Evolutionary conservation across 352 stramenopile genomes (phyloP), one percentile per base, ranked within the genome.

Genomic region (Pythium aristosporum): DNA sequence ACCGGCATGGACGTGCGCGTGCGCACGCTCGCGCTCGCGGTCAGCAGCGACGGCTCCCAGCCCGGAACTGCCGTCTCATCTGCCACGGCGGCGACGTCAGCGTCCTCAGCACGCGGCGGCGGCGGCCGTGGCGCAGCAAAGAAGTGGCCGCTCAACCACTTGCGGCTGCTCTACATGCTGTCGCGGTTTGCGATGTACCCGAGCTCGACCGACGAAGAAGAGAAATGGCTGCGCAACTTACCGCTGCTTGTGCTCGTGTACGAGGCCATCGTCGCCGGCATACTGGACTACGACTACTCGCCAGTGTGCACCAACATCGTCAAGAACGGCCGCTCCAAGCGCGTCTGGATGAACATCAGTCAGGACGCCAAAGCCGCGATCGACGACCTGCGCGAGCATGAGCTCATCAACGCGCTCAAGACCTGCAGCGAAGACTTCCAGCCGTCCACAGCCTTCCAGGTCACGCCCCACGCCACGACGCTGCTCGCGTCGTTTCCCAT

Each of bases 251-350:
- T 99, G 55, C 83, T 99, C 41, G 87, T 99, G 34, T 99, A 99
- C 76, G 96, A 99, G 57, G 96, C 92, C 5, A 97, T 99, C 55
- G 92, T 98, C 28, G 75, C 89, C 47, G 82, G 94, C 46, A 84
- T 98, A 1, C 62, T 99, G 23, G 90, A 99, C 67, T 99, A 97
- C 69, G 96, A 99, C 75, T 99, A 99, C 73, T 97, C 96, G 47
- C 96, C 96, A 12, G 89, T 98, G 58, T 98, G 88, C 61, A 89
- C 89, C 57, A 87, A 97, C 57, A 96, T 99, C 50, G 89, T 98
- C 60, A 98, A 98, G 71, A 82, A 94, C 63, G 80, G 84, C 28
- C 76, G 87, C 65, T 90, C 80, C 9, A 75, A 80, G 54, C 79
- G 96, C 54, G 82, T 97, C 36, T 97, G 91, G 81, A 87, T 99